These are phyloP conservation scores for Vickermania spadyakhi DNA, from an alignment of 208 protist species.

Conservation along the genomic window DNA sequence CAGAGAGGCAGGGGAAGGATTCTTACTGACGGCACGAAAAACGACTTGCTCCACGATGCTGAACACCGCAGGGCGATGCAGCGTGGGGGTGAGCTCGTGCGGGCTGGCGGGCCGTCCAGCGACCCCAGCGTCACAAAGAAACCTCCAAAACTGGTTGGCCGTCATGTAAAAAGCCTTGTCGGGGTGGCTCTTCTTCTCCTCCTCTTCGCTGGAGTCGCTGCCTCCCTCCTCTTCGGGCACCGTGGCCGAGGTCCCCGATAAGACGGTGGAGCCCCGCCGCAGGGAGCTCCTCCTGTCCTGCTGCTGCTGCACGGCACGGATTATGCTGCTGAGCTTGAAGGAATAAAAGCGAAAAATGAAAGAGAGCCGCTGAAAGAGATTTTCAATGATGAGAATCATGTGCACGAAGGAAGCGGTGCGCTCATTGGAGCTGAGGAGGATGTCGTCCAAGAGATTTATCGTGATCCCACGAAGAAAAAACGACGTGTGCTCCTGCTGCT, in stretches of 20 bases:
- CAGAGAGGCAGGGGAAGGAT: background rate
- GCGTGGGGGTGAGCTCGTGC: conserved; percentile 7
- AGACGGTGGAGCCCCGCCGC: background rate
- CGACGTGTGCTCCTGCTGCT: conserved; percentile 40
- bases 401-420: conserved; percentile 32
- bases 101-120: conserved; percentile 17
- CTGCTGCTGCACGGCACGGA: background rate
- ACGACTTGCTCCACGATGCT: conserved; percentile 47
- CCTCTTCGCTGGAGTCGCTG: background rate
- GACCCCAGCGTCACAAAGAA: conserved; percentile 45
- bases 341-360: conserved; percentile 45
- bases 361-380: conserved; percentile 32
- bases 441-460: conserved; percentile 33
- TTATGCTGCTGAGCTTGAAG: conserved; percentile 5
- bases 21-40: background rate
- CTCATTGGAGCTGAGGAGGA: conserved; percentile 30
- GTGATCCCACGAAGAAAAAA: conserved; percentile 31
- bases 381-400: conserved; percentile 38
- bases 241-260: background rate
- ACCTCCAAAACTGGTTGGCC: conserved; percentile 39
- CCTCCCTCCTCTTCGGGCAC: background rate
- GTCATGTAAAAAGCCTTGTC: conserved; percentile 17
- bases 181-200: background rate
- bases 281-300: background rate
- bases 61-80: conserved; percentile 51